Evolutionary conservation across 805 yeast genomes (phyloP).

Genomic region (Kluyveromyces siamensis): DNA sequence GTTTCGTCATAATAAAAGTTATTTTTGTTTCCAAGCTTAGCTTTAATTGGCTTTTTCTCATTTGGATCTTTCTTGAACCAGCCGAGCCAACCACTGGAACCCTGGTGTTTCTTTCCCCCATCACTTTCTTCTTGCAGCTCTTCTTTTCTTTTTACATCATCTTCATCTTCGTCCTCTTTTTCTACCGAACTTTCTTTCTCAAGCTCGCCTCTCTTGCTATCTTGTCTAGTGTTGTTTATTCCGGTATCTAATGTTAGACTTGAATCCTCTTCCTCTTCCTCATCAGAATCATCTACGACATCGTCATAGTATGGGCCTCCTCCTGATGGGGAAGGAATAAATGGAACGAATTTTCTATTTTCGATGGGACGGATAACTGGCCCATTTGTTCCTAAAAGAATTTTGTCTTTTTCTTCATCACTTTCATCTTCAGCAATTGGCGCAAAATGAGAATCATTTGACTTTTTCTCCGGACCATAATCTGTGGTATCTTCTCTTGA

Average conservation of each 20-base stretch:
- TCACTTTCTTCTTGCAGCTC: conserved; percentile 15
- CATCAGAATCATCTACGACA: conserved; percentile 36
- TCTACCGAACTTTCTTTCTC: too few species aligned
- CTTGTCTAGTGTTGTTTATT: too few species aligned
- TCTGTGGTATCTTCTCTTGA: background rate
- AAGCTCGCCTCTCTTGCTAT: too few species aligned
- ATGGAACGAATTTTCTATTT: conserved; percentile 13
- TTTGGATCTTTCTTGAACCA: conserved; percentile 57
- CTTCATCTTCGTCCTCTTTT: conserved; percentile 17
- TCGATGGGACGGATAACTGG: conserved; percentile 24
- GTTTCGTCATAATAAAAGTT: conserved; percentile 74
- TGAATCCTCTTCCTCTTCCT: conserved; percentile 25
- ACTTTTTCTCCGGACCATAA: background rate
- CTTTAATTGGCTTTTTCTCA: conserved; percentile 69
- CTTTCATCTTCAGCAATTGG: background rate
- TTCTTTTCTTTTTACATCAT: conserved; percentile 11
- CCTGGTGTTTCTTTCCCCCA: conserved; percentile 8
- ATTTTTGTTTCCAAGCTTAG: conserved; percentile 76
- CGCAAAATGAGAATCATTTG: background rate
- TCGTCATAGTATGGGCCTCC: conserved; percentile 41
- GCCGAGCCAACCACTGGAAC: conserved; percentile 39
- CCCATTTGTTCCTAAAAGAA: conserved; percentile 1
- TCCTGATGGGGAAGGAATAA: conserved; percentile 11
- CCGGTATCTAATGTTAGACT: background rate
- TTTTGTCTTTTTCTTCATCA: background rate